Evolutionary conservation across 2,329 filamentous ascomycete genomes (phyloP).

Genomic region (Akanthomyces dipterigenus): DNA sequence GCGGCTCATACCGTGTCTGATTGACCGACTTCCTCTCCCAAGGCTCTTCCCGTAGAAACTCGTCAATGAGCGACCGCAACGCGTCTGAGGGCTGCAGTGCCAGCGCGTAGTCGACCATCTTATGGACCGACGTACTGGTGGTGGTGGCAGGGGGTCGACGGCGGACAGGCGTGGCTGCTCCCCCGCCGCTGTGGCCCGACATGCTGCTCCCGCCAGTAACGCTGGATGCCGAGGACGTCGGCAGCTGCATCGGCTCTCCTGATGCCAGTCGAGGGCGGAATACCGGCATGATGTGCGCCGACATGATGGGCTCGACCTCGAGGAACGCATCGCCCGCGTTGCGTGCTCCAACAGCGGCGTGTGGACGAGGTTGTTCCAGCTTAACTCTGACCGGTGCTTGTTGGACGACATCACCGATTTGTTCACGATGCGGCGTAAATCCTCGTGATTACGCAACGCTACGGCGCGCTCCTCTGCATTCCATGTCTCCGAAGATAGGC

Average conservation of each 20-base stretch:
- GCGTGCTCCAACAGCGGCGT: not conserved
- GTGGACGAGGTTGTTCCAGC: not conserved
- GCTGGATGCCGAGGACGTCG: not conserved
- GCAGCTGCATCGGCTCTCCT: not conserved
- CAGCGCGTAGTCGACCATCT: slow-evolving; percentile 1
- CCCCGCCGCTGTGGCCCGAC: not conserved
- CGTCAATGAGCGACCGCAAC: not conserved
- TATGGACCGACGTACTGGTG: not conserved
- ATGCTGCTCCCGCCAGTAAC: not conserved
- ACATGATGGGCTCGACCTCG: not conserved
- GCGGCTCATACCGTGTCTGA: not conserved
- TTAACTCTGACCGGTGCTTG: not conserved
- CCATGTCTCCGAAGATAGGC: not conserved
- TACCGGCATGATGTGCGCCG: not conserved
- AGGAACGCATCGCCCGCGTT: not conserved
- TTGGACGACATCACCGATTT: not conserved
- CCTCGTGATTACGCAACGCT: not conserved
- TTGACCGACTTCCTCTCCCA: not conserved
- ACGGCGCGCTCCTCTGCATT: not conserved
- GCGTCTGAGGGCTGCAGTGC: not conserved
- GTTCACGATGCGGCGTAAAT: not conserved
- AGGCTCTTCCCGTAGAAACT: not conserved
- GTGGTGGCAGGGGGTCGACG: not conserved
- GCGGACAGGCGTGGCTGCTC: not conserved
- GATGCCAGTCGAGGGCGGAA: not conserved